Evolutionary conservation across 1,284 basidiomycete genomes (phyloP).

Genomic region (Schizopora paradoxa): DNA sequence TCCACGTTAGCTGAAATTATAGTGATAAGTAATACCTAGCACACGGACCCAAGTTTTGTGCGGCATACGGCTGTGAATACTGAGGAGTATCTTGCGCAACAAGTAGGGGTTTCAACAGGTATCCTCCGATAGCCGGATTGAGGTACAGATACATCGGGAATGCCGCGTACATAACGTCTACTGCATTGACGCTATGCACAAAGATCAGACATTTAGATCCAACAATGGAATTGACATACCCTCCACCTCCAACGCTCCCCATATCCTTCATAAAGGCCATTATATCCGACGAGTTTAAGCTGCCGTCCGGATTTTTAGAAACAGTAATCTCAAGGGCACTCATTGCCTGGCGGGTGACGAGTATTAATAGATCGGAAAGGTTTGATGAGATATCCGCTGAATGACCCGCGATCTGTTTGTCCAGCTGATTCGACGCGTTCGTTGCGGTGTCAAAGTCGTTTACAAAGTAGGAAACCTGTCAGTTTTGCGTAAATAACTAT

Average conservation of each 20-base stretch:
- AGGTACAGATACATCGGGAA: slow-evolving; percentile 43
- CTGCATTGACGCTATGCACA: slow-evolving; percentile 39
- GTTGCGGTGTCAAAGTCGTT: slow-evolving; percentile 31
- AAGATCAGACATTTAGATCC: too few species aligned
- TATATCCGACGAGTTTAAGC: slow-evolving; percentile 33
- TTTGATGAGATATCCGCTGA: slow-evolving; percentile 26
- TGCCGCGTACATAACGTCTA: slow-evolving; percentile 42
- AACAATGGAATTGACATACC: too few species aligned
- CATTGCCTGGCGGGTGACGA: slow-evolving; percentile 35
- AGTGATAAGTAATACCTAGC: too few species aligned
- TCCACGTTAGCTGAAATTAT: too few species aligned
- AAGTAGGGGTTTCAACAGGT: slow-evolving; percentile 40
- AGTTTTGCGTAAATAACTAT: slow-evolving; percentile 19
- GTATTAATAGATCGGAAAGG: slow-evolving; percentile 34
- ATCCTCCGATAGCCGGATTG: slow-evolving; percentile 35
- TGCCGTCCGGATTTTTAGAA: slow-evolving; percentile 25
- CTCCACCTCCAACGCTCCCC: slow-evolving; percentile 21
- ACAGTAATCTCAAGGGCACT: slow-evolving; percentile 36
- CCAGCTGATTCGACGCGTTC: slow-evolving; percentile 29
- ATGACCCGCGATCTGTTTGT: slow-evolving; percentile 30
- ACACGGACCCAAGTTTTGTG: slow-evolving; percentile 39
- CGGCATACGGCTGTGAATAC: slow-evolving; percentile 30
- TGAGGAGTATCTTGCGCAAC: slow-evolving; percentile 31
- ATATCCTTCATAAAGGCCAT: slow-evolving; percentile 46
- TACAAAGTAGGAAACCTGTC: slow-evolving; percentile 35